Evolutionary conservation across 2,329 filamentous ascomycete species (phyloP).

Genomic region (Neurospora crassa): DNA sequence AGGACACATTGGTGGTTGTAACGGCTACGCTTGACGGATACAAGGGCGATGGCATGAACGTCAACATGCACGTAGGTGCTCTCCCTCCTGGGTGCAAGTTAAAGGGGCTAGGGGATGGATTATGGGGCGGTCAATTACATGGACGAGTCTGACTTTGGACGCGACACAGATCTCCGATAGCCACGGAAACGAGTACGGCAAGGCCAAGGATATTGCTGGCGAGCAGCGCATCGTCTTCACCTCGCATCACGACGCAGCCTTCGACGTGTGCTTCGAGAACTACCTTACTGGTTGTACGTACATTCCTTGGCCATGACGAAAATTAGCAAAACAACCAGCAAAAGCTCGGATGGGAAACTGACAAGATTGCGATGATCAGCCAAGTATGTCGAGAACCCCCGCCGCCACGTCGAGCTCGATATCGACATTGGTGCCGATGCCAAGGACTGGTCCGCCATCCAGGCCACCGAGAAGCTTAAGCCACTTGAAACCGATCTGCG

Average conservation of each 20-base stretch:
- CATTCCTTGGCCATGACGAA: not conserved
- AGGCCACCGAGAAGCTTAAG: constrained; percentile 95
- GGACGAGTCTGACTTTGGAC: not conserved
- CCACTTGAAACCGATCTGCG: constrained; percentile 91
- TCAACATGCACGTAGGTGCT: constrained; percentile 79
- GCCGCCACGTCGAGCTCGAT: constrained; percentile 77
- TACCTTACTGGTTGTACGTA: constrained; percentile 58
- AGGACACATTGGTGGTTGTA: constrained; percentile 89
- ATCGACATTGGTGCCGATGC: constrained; percentile 95
- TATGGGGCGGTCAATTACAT: not conserved
- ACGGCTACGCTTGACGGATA: constrained; percentile 79
- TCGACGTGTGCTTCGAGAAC: constrained; percentile 97
- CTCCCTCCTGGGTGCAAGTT: not conserved
- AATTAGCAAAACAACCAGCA: not conserved
- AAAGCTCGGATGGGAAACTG: not conserved
- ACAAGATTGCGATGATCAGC: constrained; percentile 8
- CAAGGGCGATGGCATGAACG: constrained; percentile 81
- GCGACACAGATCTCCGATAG: constrained; percentile 81
- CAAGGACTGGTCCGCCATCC: constrained; percentile 95
- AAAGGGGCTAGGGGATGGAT: constrained; percentile 6
- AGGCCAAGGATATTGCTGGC: constrained; percentile 81
- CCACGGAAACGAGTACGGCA: constrained; percentile 90
- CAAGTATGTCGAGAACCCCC: constrained; percentile 35
- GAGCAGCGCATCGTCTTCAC: constrained; percentile 93
- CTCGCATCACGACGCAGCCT: constrained; percentile 80